Percentiles rank a stretch among this genome's conserved stretches.
phyloP scores from a whole-genome alignment of 495 filamentous ascomycete genomes.

The Aspergillus heteromorphus region DNA sequence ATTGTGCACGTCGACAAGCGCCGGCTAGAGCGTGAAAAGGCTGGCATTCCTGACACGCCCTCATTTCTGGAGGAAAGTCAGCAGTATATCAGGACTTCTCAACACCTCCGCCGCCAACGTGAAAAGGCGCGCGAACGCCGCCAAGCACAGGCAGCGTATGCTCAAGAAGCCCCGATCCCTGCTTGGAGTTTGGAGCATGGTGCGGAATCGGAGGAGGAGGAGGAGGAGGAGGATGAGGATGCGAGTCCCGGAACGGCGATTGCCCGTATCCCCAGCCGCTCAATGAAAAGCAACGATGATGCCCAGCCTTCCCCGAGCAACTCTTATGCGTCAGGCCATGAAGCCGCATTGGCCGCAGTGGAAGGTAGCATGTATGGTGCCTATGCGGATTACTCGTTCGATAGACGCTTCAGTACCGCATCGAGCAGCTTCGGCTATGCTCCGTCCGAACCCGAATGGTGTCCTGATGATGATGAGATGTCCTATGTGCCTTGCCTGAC shows the following conservation, averaged over 20 bases:
- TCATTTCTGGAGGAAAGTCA: constrained; percentile 56
- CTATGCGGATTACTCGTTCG: constrained; percentile 52
- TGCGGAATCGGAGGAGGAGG: constrained; percentile 58
- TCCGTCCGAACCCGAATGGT: constrained; percentile 52
- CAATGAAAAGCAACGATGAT: constrained; percentile 26
- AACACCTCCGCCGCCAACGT: constrained; percentile 51
- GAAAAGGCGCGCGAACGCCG: constrained; percentile 51
- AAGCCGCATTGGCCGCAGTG: constrained; percentile 48
- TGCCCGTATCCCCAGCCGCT: constrained; percentile 31
- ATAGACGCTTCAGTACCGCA: constrained; percentile 43
- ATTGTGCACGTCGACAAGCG: constrained; percentile 77
- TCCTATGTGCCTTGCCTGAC: constrained; percentile 90
- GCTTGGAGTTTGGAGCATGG: constrained; percentile 80
- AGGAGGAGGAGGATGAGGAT: constrained; percentile 44
- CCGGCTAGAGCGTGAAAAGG: constrained; percentile 66
- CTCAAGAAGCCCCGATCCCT: constrained; percentile 39
- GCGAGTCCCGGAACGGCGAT: constrained; percentile 31
- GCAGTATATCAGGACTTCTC: constrained; percentile 51
- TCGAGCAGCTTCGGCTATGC: constrained; percentile 47
- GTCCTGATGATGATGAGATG: constrained; percentile 65
- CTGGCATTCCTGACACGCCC: constrained; percentile 50
- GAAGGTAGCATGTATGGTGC: constrained; percentile 74
- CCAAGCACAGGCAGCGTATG: constrained; percentile 44
- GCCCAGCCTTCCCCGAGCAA: constrained; percentile 36
- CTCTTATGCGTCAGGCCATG: constrained; percentile 40